Evolutionary conservation across 208 protist genomes (phyloP), one percentile per base, ranked within the genome.

Genomic region (Trypanosoma conorhini): DNA sequence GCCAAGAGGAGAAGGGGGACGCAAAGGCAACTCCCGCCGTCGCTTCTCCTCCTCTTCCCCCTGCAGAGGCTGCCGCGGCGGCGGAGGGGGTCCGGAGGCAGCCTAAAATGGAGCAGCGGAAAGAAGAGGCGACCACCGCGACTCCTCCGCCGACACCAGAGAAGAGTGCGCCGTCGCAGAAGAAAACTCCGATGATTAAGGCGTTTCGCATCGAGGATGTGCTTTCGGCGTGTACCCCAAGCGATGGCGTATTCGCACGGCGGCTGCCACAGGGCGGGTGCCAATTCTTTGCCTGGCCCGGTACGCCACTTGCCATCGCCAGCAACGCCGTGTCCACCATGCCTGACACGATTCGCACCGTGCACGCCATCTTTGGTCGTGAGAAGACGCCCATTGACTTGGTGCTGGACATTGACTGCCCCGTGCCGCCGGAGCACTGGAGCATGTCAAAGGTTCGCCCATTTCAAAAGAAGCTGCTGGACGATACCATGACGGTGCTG

Each of bases 201-300:
- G 79, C 82, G 10, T 95, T 81, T 67, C 82, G 82, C 51, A 85
- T 95, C 30, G 85, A 92, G 15, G 90, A 95, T 68, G 86, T 95
- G n/a, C 35, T 69, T 12, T 57, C 77, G 12, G 64, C 88, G 4
- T 95, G 90, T 72, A 77, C 72, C 35, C 51, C 74, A 2, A 73
- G 58, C 19, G 90, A 95, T 69, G 86, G 84, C 44, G 70, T 95
- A n/a, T 95, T 95, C 26, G 90, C 90, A 5, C 86, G 90, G 10
- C 85, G 87, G 4, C 79, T 95, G 21, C 81, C 90, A 0, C 74
- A 85, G 5, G 90, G 90, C 19, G 90, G 90, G 28, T 95, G 87
- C 62, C 90, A 95, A 75, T 95, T 93, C 80, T 95, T 95, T 66
- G 87, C 90, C 3, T 95, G 90, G 90, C 90, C 90, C 2, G 90